Evolutionary conservation across 345 rosid species (phyloP).

Genomic region (Eucalyptus rudis): DNA sequence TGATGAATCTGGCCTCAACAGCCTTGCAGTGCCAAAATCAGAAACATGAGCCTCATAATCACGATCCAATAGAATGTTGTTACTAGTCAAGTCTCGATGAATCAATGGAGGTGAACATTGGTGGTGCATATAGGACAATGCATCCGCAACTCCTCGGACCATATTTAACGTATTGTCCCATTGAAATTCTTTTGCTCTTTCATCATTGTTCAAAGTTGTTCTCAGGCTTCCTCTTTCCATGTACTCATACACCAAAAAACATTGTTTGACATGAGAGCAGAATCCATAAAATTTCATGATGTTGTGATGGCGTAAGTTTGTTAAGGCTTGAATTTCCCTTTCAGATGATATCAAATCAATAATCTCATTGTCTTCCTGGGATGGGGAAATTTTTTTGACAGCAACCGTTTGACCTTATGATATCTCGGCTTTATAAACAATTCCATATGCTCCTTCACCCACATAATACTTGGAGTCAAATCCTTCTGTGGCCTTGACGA

Average conservation of each 20-base stretch:
- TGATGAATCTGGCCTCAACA: too few species aligned
- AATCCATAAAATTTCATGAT: not conserved
- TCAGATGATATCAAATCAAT: not conserved
- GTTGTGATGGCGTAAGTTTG: not conserved
- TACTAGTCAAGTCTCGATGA: not conserved
- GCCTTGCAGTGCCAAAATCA: not conserved
- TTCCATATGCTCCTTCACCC: not conserved
- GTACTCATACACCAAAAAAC: not conserved
- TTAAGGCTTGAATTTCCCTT: not conserved
- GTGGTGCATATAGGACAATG: not conserved
- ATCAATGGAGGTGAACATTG: not conserved
- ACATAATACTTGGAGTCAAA: not conserved
- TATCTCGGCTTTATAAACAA: not conserved
- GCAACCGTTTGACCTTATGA: not conserved
- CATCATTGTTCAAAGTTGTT: not conserved
- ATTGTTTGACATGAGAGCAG: not conserved
- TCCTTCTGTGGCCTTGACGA: not conserved
- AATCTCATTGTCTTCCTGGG: not conserved
- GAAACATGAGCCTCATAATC: not conserved
- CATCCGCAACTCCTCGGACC: not conserved
- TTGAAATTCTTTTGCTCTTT: not conserved
- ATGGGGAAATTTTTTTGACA: fast-evolving
- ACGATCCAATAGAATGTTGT: not conserved
- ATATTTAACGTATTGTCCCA: not conserved
- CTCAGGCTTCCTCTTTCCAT: not conserved